Percentiles rank a stretch among this genome's conserved stretches.
Conservation (phyloP, 2,329 filamentous ascomycete species). For the Escovopsis sp. region DNA sequence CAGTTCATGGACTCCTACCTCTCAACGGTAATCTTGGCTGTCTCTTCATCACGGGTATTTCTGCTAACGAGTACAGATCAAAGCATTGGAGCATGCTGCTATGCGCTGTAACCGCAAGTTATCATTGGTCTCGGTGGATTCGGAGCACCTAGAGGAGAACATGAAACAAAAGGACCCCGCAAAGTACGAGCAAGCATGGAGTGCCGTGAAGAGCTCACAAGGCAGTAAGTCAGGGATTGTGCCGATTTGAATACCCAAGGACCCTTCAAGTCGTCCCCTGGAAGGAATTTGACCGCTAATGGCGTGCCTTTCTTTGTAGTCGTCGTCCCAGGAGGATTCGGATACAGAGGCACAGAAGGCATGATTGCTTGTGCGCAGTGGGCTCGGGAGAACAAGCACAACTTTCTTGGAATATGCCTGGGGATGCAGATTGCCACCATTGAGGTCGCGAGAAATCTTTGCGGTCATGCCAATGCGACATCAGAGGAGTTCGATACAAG, state of each 20-base stretch:
- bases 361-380: conserved; percentile 83
- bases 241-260: conserved; percentile 23
- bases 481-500: conserved; percentile 41
- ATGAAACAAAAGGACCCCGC: conserved; percentile 48
- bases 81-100: conserved; percentile 78
- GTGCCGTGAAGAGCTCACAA: conserved; percentile 54
- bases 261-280: no score
- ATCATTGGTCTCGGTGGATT: conserved; percentile 71
- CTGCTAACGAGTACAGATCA: conserved; percentile 27
- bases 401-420: conserved; percentile 80
- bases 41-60: background rate
- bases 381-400: conserved; percentile 67
- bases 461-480: conserved; percentile 41
- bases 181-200: conserved; percentile 76
- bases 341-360: conserved; percentile 66
- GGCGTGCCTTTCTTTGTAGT: background rate
- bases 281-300: conserved; percentile 1
- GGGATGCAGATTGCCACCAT: conserved; percentile 90
- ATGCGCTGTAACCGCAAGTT: conserved; percentile 76
- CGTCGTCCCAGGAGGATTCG: conserved; percentile 64
- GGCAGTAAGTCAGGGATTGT: conserved; percentile 18
- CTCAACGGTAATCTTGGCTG: background rate
- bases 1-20: conserved; percentile 76
- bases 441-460: conserved; percentile 68
- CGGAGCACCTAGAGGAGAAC: conserved; percentile 63